These are phyloP conservation scores for Lachnellula willkommii DNA, from an alignment of 2,329 filamentous ascomycete genomes.

Conservation along the genomic window DNA sequence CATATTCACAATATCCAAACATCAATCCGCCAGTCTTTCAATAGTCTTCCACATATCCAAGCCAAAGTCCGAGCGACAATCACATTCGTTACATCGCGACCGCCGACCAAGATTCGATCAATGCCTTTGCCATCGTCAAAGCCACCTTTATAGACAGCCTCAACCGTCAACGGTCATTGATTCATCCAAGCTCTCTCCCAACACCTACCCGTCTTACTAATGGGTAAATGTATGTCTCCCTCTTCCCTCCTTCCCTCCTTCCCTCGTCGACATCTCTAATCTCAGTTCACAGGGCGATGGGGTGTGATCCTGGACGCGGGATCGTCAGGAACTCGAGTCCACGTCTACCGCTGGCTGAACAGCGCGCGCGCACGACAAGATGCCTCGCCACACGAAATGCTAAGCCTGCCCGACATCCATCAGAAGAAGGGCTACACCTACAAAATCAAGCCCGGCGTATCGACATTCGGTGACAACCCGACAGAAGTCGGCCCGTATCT, in stretches of 20 bases:
- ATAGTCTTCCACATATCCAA: neutral
- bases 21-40: too few species aligned
- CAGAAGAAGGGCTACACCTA: slow-evolving; percentile 85
- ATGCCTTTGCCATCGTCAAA: neutral
- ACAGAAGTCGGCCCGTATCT: slow-evolving; percentile 75
- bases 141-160: neutral
- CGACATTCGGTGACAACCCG: slow-evolving; percentile 76
- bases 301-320: slow-evolving; percentile 96
- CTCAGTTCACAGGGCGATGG: slow-evolving; percentile 50
- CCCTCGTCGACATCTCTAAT: neutral
- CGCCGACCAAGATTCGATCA: neutral
- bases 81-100: neutral
- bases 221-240: slow-evolving; percentile 31
- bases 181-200: neutral
- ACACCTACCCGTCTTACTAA: slow-evolving; percentile 12
- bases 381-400: slow-evolving; percentile 54
- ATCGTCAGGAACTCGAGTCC: slow-evolving; percentile 90
- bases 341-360: slow-evolving; percentile 92
- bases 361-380: slow-evolving; percentile 60
- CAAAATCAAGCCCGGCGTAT: slow-evolving; percentile 91
- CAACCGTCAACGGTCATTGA: neutral
- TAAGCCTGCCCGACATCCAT: slow-evolving; percentile 70
- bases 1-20: too few species aligned
- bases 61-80: neutral
- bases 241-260: neutral